Base-by-base conservation (phyloP, 2,329 filamentous ascomycete species). In the Beauveria pseudobassiana region DNA sequence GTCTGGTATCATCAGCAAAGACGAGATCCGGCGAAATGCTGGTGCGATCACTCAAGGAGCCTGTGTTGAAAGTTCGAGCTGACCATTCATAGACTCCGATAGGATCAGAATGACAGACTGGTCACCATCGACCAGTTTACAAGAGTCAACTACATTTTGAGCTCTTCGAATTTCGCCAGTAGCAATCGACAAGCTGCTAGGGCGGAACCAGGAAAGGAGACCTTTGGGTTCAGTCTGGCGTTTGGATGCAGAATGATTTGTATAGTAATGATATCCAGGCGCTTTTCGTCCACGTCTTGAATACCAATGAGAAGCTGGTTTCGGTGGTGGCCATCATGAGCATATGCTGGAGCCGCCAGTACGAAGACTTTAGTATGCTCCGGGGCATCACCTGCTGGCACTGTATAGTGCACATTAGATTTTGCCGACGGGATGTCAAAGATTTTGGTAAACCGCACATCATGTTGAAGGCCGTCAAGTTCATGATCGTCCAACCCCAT, bases 401-500 rank as follows among this genome's bases (percentile, higher is more conserved):
- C 75, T 7, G 84, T 86, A 67, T 86, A 87, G 4, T 83, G 81
- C 45, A 87, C 76, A 68, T 84, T 87, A 49, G 77, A 78, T 67
- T 83, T 84, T 62, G 88, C 79, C 70, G 86, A 76, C 5, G 86
- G 78, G 61, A 90, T 82, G 63, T 81, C 88, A 65, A 89, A 86
- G 30, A 93, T 82, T 67, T 87, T 90, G 18, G 82, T 84, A 55
- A 93, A 81, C 12, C 88, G 73, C n/a, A 93, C 80, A 70, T 93
- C 89, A 62, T 88, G 86, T 18, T 85, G 81, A 9, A 93, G 76
- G 0, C 87, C 87, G 63, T 90, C 87, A 63, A 88, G 85, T 64
- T 85, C 84, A n/a, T 86, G 82, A 69, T 90, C 88, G 59, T 89
- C 86, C 24, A 91, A 77, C 1, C 85, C 88, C 84, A 90, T 89